Percentiles rank a stretch among this genome's conserved stretches.
Evolutionary conservation across 2,329 filamentous ascomycete species (phyloP).

Genomic region (Thelonectria blattea): DNA sequence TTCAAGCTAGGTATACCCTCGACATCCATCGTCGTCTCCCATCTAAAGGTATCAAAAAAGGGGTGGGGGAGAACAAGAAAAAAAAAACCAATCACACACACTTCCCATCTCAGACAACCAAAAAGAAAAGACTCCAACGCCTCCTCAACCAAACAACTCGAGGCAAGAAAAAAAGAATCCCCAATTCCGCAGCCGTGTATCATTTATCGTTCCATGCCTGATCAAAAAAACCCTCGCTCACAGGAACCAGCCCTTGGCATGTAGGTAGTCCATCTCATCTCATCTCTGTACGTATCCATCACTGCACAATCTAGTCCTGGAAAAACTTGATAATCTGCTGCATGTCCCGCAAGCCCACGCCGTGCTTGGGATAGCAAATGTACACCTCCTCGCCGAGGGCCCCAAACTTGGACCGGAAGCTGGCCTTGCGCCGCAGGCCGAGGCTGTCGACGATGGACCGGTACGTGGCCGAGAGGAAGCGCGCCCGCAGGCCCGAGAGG

Average conservation of each 20-base stretch:
- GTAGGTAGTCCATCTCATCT: too few species aligned
- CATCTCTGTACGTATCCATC: neutral
- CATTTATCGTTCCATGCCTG: neutral
- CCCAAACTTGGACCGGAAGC: conserved; percentile 91
- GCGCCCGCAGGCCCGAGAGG: conserved; percentile 78
- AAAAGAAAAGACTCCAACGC: neutral
- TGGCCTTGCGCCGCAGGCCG: conserved; percentile 81
- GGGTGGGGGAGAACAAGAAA: neutral
- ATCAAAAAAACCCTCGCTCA: neutral
- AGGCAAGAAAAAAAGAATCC: neutral
- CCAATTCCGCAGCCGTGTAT: neutral
- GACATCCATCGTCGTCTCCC: conserved; percentile 2
- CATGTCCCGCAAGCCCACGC: conserved; percentile 80
- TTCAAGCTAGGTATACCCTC: conserved; percentile 11
- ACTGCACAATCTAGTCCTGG: conserved; percentile 63
- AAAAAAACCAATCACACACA: neutral
- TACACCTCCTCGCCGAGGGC: conserved; percentile 83
- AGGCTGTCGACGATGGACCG: conserved; percentile 82
- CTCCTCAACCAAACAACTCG: neutral
- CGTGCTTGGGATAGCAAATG: conserved; percentile 87
- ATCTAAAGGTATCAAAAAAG: conserved; percentile 22
- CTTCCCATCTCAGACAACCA: neutral
- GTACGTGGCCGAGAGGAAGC: conserved; percentile 83
- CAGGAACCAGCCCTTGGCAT: neutral
- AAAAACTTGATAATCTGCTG: conserved; percentile 91